Base-by-base conservation (phyloP, 108 stramenopile genomes). In the Fragilaria radians region DNA sequence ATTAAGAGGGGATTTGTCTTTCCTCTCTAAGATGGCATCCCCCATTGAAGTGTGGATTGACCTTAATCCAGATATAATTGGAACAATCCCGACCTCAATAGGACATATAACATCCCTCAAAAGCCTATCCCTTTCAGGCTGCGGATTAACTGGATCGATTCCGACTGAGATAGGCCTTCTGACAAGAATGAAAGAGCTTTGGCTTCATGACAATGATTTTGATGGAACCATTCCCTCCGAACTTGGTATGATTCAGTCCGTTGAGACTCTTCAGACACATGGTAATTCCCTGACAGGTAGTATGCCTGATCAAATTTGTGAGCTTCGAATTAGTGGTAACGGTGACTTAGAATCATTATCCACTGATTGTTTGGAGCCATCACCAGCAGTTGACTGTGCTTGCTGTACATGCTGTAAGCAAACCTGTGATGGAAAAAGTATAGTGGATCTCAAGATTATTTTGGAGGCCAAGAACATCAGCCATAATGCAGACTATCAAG, bases 61-160 rank as follows among this genome's bases (percentile, higher is more conserved):
- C 50, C 31, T 32, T n/a, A 75, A 75, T 62, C 68, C 74, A 24
- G 65, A 30, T 21, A 47, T 76, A 14, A 60, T 49, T 0, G 76
- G 62, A 4, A 53, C 62, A 19, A 52, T 63, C 52, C 62, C 62
- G 11, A 19, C n/a, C 1, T 32, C 28, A 27, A 4, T 57, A 14
- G 55, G 55, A 14, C 58, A 66, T 46, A 57, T 34, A 7, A 57
- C 52, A 28, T n/a, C n/a, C n/a, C n/a, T n/a, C n/a, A n/a, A n/a
- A n/a, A n/a, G n/a, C n/a, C n/a, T n/a, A n/a, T n/a, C n/a, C n/a
- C n/a, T n/a, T n/a, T n/a, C n/a, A n/a, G n/a, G n/a, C n/a, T n/a
- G n/a, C n/a, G n/a, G n/a, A n/a, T n/a, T n/a, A n/a, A n/a, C n/a
- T n/a, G n/a, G n/a, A n/a, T n/a, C n/a, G n/a, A n/a, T n/a, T n/a